Percentiles rank a stretch among this genome's conserved stretches.
Evolutionary conservation across 768 basidiomycete species (phyloP).

Genomic region (Cantharellus anzutake): DNA sequence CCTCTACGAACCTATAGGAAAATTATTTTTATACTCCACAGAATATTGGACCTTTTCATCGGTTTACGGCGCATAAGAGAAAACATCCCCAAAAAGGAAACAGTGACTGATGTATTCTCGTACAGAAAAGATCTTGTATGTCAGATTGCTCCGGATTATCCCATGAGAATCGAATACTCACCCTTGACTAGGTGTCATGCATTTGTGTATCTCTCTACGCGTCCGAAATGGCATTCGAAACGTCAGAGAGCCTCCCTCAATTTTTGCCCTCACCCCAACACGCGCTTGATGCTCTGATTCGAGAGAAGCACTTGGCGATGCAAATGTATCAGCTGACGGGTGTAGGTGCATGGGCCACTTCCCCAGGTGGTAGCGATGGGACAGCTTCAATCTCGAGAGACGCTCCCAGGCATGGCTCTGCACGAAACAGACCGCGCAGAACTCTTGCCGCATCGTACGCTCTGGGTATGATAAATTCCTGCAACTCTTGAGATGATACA

Average conservation of each 20-base stretch:
- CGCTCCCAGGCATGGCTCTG: too few species aligned
- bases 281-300: constrained; percentile 21
- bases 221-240: constrained; percentile 29
- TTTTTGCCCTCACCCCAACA: constrained; percentile 28
- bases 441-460: neutral
- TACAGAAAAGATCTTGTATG: constrained; percentile 26
- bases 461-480: neutral
- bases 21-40: constrained; percentile 21
- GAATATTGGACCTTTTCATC: constrained; percentile 25
- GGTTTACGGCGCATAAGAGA: constrained; percentile 29
- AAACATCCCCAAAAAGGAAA: constrained; percentile 27
- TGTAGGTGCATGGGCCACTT: neutral
- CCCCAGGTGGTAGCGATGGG: neutral
- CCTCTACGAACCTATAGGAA: constrained; percentile 27
- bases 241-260: constrained; percentile 29
- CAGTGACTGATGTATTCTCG: constrained; percentile 20
- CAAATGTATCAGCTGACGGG: constrained; percentile 8
- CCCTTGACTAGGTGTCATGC: constrained; percentile 20
- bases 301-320: constrained; percentile 20
- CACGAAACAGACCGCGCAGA: neutral
- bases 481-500: constrained; percentile 13
- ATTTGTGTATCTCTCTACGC: constrained; percentile 30
- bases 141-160: neutral
- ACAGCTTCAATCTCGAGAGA: too few species aligned
- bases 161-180: constrained; percentile 3